Percentiles rank a stretch among this genome's conserved stretches.
Conservation (phyloP, 2,329 filamentous ascomycete genomes). For the Pyricularia sp. region DNA sequence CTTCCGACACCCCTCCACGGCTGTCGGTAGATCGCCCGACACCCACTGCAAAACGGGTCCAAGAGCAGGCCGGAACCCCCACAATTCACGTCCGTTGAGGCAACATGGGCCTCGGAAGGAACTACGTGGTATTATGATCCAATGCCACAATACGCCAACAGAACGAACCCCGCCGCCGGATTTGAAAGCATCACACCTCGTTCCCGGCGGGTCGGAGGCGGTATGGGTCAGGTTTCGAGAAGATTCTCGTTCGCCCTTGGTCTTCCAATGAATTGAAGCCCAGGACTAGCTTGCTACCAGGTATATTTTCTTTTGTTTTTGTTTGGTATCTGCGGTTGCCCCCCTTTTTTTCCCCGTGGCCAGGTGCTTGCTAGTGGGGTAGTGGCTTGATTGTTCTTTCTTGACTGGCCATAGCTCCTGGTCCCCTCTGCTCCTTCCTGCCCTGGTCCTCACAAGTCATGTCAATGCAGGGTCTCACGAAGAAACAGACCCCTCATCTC, state of each 20-base stretch:
- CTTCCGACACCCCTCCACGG: not conserved
- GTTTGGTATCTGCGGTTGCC: not conserved
- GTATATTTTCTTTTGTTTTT: too few species aligned
- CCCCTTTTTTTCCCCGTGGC: not conserved
- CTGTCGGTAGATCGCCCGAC: not conserved
- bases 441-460: not conserved
- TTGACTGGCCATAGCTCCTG: not conserved
- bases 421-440: not conserved
- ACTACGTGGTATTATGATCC: not conserved
- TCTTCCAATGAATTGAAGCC: too few species aligned
- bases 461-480: not conserved
- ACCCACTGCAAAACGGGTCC: not conserved
- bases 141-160: not conserved
- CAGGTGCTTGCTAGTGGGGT: not conserved
- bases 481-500: not conserved
- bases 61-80: not conserved
- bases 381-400: not conserved
- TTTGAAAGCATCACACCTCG: not conserved
- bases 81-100: not conserved
- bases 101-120: not conserved
- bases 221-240: not conserved
- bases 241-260: not conserved
- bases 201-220: not conserved
- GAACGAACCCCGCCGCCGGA: not conserved
- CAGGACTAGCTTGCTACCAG: too few species aligned